phyloP scores from a whole-genome alignment of 202 grass and related monocot species.

The Digitaria exilis region DNA sequence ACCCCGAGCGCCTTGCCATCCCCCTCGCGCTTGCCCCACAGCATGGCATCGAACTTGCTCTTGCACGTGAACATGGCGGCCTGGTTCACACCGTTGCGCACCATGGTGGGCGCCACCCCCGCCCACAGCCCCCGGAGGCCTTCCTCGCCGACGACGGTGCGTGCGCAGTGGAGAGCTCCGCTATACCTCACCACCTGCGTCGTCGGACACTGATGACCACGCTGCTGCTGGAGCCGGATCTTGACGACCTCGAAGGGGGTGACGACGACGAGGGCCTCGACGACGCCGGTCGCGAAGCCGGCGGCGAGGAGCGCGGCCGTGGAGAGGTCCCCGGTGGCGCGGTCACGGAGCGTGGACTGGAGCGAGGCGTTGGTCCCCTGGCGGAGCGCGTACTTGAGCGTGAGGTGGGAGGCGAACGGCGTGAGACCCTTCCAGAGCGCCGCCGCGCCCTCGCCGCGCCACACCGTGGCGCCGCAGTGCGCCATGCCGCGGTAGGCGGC shows the following conservation, averaged over 20 bases:
- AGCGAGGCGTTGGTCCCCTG: constrained; percentile 77
- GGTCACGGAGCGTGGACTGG: constrained; percentile 72
- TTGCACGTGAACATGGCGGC: neutral
- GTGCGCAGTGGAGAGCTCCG: neutral
- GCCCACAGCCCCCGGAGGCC: neutral
- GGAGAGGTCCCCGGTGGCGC: constrained; percentile 56
- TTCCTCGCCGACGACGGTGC: neutral
- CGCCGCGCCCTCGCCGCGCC: constrained; percentile 55
- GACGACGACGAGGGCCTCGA: constrained; percentile 73
- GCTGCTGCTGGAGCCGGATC: neutral
- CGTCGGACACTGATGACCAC: too few relatives aligned
- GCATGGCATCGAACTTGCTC: neutral
- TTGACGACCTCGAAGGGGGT: constrained; percentile 70
- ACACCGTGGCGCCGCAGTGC: constrained; percentile 69
- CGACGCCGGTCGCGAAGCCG: constrained; percentile 67
- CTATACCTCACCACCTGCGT: neutral
- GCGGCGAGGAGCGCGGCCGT: constrained; percentile 51
- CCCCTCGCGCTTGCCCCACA: neutral
- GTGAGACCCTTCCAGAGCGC: constrained; percentile 88
- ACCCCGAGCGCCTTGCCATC: neutral
- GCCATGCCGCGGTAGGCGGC: constrained; percentile 61
- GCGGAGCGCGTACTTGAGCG: constrained; percentile 82
- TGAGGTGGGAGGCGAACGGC: constrained; percentile 80
- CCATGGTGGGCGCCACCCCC: too few relatives aligned
- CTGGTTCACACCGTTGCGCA: neutral